A percentile compares a stretch with the other conserved stretches of the same genome.
phyloP scores from a whole-genome alignment of 2,329 filamentous ascomycete genomes.

The Alternaria gaisen region DNA sequence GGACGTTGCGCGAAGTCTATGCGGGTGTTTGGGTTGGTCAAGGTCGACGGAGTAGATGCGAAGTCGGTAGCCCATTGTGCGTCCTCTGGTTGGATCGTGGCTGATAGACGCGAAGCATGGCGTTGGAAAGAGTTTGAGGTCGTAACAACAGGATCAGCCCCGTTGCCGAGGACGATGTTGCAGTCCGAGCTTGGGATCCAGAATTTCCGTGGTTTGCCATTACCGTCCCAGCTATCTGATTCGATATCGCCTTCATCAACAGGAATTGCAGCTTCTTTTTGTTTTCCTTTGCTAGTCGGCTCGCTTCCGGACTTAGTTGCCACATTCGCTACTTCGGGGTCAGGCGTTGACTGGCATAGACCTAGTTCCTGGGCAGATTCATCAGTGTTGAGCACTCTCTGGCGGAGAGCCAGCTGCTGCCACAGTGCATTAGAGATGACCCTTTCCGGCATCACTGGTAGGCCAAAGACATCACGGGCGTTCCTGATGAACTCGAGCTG shows the following conservation, averaged over 20 bases:
- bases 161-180: slow-evolving; percentile 65
- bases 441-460: slow-evolving; percentile 64
- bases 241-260: slow-evolving; percentile 49
- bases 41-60: slow-evolving; percentile 56
- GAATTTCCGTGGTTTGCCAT: slow-evolving; percentile 64
- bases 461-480: slow-evolving; percentile 62
- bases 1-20: slow-evolving; percentile 42
- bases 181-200: slow-evolving; percentile 66
- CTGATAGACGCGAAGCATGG: slow-evolving; percentile 59
- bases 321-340: slow-evolving; percentile 34
- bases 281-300: slow-evolving; percentile 55
- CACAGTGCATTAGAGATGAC: slow-evolving; percentile 65
- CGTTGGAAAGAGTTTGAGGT: slow-evolving; percentile 57
- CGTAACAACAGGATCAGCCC: slow-evolving; percentile 61
- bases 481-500: slow-evolving; percentile 64
- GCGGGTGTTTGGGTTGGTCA: slow-evolving; percentile 46
- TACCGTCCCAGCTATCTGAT: slow-evolving; percentile 63
- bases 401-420: slow-evolving; percentile 66
- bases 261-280: slow-evolving; percentile 37
- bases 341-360: slow-evolving; percentile 55
- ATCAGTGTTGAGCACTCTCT: slow-evolving; percentile 62
- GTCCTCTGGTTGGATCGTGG: slow-evolving; percentile 63
- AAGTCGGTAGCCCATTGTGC: slow-evolving; percentile 66
- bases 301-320: slow-evolving; percentile 34
- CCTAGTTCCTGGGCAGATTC: slow-evolving; percentile 63